Conservation (phyloP, 805 yeast genomes). For the Starmerella geochares region DNA sequence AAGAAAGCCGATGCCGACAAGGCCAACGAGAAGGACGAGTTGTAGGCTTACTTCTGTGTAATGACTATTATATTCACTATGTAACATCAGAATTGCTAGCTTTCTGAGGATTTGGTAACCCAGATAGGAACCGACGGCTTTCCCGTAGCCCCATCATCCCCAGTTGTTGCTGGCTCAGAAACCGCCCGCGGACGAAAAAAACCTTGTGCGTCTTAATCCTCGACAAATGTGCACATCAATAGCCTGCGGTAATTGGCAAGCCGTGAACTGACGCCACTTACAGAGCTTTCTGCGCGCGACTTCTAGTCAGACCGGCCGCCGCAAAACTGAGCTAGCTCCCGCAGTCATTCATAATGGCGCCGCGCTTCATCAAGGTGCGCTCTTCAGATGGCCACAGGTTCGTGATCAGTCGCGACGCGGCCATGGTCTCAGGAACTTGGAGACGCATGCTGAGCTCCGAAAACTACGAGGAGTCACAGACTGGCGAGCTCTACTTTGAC, state of each 20-base stretch:
- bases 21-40: constrained; percentile 3
- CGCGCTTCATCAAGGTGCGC: constrained; percentile 49
- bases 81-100: neutral
- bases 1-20: neutral
- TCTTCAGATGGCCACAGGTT: constrained; percentile 63
- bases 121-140: no score
- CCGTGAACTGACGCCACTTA: no score
- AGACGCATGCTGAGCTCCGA: constrained; percentile 40
- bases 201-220: no score
- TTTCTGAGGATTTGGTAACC: no score
- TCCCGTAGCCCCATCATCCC: no score
- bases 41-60: neutral
- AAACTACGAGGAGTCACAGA: constrained; percentile 51
- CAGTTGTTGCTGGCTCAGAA: no score
- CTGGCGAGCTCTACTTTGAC: constrained; percentile 43
- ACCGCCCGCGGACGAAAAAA: no score
- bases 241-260: no score
- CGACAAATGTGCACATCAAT: no score
- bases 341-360: constrained; percentile 20
- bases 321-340: neutral
- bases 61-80: neutral
- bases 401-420: constrained; percentile 60
- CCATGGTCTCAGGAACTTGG: constrained; percentile 58
- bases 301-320: neutral
- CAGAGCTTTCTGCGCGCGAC: no score